phyloP scores from a whole-genome alignment of 306 rosid species.

The Quercus cerris region DNA sequence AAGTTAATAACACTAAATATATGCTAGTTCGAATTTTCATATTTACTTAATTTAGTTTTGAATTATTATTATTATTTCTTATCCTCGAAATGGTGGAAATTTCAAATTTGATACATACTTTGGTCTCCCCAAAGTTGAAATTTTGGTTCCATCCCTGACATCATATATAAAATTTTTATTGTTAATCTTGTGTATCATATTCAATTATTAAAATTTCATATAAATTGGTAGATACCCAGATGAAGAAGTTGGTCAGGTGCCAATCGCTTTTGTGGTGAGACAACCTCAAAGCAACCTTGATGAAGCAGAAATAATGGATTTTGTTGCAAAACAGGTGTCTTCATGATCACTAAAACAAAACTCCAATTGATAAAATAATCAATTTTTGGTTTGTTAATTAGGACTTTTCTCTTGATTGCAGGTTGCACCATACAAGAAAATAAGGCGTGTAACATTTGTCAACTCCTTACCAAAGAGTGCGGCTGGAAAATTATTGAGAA shows the following conservation, averaged over 20 bases:
- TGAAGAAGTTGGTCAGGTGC: conserved; percentile 25
- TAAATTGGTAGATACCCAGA: conserved; percentile 14
- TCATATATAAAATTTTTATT: background rate
- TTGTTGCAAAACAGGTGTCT: conserved; percentile 18
- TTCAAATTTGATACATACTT: no score
- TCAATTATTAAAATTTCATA: background rate
- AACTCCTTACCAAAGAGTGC: conserved; percentile 24
- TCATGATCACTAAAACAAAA: no score
- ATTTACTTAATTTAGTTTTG: no score
- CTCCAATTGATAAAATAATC: no score
- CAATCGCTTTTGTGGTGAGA: conserved; percentile 17
- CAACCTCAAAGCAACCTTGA: conserved; percentile 5
- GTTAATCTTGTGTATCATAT: background rate
- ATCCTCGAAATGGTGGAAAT: no score
- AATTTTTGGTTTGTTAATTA: no score
- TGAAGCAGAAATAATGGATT: conserved; percentile 1
- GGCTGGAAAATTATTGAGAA: conserved; percentile 23
- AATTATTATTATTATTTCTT: no score
- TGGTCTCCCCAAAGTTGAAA: no score
- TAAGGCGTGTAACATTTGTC: conserved; percentile 20
- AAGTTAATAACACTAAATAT: no score
- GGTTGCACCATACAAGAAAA: conserved; percentile 27
- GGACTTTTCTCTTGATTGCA: background rate
- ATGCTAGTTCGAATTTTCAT: no score
- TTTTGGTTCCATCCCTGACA: background rate